Evolutionary conservation across 78 protist genomes (phyloP), one percentile per base, ranked within the genome.

Genomic region (Emiliania huxleyi): DNA sequence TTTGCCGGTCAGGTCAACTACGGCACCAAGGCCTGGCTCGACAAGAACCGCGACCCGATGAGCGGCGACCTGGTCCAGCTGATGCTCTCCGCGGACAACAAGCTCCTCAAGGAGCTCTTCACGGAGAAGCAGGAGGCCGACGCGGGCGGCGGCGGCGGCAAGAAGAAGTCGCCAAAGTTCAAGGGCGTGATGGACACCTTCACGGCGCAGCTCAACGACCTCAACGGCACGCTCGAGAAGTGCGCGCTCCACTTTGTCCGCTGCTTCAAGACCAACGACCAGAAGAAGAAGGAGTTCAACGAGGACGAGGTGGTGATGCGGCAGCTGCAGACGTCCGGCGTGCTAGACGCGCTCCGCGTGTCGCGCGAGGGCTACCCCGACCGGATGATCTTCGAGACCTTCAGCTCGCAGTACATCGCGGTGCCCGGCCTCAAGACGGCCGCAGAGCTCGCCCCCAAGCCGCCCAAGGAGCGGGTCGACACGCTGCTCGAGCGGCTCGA

Each of bases 241-340:
- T 0, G 73, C 45, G 62, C 46, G 35, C 33, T 48, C 35, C 33
- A 43, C 94, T 97, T 96, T 83, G 94, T 97, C 29, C 93, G 98
- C 38, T 97, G 98, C 91, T 46, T 98, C 69, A 97, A 97, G 91
- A 95, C 97, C 71, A 98, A 98, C 94, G 97, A 94, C 55, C 45
- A 11, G 26, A 44, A 81, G 89, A 22, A n/a, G 25, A 25, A 52
- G 3, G 22, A 4, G 2, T 0, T 2, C 44, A 44, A 0, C 18
- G 89, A 81, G 0, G 18, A 1, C 12, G 22, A 1, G 48, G 48
- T 81, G 0, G 55, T 19, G 12, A 0, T 0, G 25, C 38, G 48
- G 2, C 89, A 81, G 89, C 89, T 81, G 21, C 26, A 1, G 33
- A 29, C 40, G 18, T 2, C 40, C 25, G 89, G 89, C n/a, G 4